Conservation (phyloP, 306 rosid species). For the Clitoria ternatea region DNA sequence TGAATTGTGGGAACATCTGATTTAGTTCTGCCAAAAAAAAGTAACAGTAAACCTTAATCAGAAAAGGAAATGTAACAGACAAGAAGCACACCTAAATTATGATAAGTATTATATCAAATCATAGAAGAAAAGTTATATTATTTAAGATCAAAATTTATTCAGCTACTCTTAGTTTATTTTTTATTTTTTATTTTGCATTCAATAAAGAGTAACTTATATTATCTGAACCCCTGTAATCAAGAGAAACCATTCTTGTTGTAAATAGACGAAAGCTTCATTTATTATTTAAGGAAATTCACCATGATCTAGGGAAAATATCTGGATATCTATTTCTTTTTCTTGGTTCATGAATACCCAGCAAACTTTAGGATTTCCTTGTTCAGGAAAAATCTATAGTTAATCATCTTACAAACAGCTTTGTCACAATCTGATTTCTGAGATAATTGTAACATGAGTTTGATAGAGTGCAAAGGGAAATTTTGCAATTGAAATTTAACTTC, state of each 20-base stretch:
- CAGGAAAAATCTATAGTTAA: not conserved
- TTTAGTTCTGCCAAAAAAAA: constrained; percentile 45
- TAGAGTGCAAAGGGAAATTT: not conserved
- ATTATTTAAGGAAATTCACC: not conserved
- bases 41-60: constrained; percentile 10
- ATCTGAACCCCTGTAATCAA: constrained; percentile 10
- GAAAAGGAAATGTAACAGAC: constrained; percentile 14
- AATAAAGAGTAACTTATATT: constrained; percentile 8
- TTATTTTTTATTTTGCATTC: not conserved
- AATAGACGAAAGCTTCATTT: not conserved
- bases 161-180: not conserved
- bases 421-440: not conserved
- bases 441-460: not conserved
- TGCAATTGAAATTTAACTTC: constrained; percentile 3
- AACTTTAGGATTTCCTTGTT: constrained; percentile 5
- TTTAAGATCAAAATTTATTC: not conserved
- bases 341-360: not conserved
- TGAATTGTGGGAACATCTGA: constrained; percentile 81
- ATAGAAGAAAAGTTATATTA: not conserved
- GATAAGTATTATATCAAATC: constrained; percentile 1
- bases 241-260: not conserved
- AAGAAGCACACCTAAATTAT: constrained; percentile 6
- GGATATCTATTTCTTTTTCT: not conserved
- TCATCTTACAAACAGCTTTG: not conserved
- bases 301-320: not conserved